Percentiles rank a stretch among this genome's conserved stretches.
These are phyloP conservation scores for Crithidia sp. DNA, from an alignment of 208 protist species.

Conservation along the genomic window DNA sequence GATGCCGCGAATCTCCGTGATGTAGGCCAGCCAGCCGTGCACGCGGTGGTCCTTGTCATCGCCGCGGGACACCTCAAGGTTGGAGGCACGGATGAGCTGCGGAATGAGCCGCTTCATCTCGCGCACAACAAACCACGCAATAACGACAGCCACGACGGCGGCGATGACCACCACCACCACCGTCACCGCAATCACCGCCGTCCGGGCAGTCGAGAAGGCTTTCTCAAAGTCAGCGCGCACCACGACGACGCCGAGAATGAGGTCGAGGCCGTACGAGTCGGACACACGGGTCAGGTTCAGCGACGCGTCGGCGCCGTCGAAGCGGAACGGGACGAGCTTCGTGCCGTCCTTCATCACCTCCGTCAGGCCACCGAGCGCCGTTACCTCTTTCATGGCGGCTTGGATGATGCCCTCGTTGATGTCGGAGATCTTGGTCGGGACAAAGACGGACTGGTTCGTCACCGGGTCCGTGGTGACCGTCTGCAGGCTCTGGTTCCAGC, in stretches of 20 bases:
- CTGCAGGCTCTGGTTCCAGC: slow-evolving; percentile 47
- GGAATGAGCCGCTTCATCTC: slow-evolving; percentile 60
- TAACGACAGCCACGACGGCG: slow-evolving; percentile 47
- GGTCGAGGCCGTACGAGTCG: slow-evolving; percentile 60
- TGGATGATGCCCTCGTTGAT: slow-evolving; percentile 50
- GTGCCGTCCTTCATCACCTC: slow-evolving; percentile 26
- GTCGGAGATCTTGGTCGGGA: slow-evolving; percentile 37
- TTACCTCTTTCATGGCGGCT: slow-evolving; percentile 35
- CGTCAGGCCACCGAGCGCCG: slow-evolving; percentile 25
- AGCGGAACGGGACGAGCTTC: slow-evolving; percentile 44
- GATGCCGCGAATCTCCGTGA: slow-evolving; percentile 49
- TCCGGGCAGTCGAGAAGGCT: slow-evolving; percentile 47
- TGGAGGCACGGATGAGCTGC: slow-evolving; percentile 53
- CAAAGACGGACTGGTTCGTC: slow-evolving; percentile 12
- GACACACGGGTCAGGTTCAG: slow-evolving; percentile 59
- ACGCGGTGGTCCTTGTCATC: slow-evolving; percentile 28
- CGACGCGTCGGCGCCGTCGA: slow-evolving; percentile 37
- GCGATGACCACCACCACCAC: slow-evolving; percentile 51
- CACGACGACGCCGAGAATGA: slow-evolving; percentile 58
- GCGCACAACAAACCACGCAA: slow-evolving; percentile 48
- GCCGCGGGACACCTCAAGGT: slow-evolving; percentile 49
- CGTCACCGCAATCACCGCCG: slow-evolving; percentile 46
- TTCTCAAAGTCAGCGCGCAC: slow-evolving; percentile 61
- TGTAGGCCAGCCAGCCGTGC: slow-evolving; percentile 39
- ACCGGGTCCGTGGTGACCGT: slow-evolving; percentile 15